Base-by-base conservation (phyloP, 2,329 filamentous ascomycete genomes). In the Metarhizium guizhouense region DNA sequence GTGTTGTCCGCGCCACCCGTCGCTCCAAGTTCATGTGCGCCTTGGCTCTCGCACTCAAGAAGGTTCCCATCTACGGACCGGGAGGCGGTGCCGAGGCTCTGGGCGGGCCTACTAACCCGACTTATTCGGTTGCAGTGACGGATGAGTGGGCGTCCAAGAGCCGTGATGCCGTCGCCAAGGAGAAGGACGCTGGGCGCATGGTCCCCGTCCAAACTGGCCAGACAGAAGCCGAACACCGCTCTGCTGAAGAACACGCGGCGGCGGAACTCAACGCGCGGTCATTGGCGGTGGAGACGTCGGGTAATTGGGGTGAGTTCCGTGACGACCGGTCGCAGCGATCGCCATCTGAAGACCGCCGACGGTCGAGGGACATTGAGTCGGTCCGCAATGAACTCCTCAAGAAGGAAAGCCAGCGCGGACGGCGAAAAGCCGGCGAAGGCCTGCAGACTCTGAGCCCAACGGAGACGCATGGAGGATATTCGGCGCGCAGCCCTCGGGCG, bases 11-110 rank as follows among this genome's bases (percentile, higher is more conserved):
- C 45, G 86, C 86, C 18, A 81, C 87, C 6, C 85, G 92, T 53
- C 85, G 93, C 58, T 95, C 88, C 69, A 97, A 96, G 72, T 97
- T 99, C 74, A 95, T 97, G 85, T 96, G 92, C 67, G 94, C 94
- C 0, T 77, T 99, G 57, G 86, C 94, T 4, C 72, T 91, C 8
- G 91, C 93, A 3, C 75, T 96, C 57, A 88, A 90, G 72, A 91
- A 87, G 73, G 80, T 99, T 18, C 93, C 92, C 10, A 93, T 99
- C 66, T 81, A 90, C 63, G 84, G 77, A 20, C 93, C 93, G 55
- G 91, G 87, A 45, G 91, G 87, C 57, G 88, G 85, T 55, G 75
- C 74, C 56, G 81, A 84, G 55, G 61, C 77, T 42, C 73, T 85
- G 2, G 84, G 84, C 56, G 82, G 81, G 45, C 80, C 88, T 6